Conservation (phyloP, 2,329 filamentous ascomycete genomes). For the Fusarium sp. region DNA sequence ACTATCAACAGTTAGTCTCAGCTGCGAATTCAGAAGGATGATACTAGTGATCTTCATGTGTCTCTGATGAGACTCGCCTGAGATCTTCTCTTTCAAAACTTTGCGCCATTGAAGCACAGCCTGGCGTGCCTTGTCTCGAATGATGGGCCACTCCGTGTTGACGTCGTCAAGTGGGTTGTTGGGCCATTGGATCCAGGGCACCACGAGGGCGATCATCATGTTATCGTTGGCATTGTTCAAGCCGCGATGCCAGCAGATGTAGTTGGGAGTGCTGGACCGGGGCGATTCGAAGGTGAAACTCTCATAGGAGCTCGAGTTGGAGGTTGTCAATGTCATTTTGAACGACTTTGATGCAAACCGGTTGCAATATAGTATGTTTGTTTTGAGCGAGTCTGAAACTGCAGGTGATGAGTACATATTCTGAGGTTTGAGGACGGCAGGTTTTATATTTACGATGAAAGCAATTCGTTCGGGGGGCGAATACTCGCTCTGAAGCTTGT, state of each 20-base stretch:
- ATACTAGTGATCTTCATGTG: slow-evolving; percentile 20
- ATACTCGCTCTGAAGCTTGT: rapidly evolving
- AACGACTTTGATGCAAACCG: neutral
- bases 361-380: neutral
- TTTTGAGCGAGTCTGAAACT: neutral
- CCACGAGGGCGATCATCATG: slow-evolving; percentile 5
- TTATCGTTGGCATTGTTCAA: slow-evolving; percentile 19
- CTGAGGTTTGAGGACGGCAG: too few species aligned
- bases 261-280: neutral
- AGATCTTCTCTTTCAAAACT: neutral
- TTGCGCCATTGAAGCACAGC: slow-evolving; percentile 5
- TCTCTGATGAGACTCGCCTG: slow-evolving; percentile 1
- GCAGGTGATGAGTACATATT: neutral
- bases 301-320: neutral
- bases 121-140: slow-evolving; percentile 6
- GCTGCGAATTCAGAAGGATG: slow-evolving; percentile 18
- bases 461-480: too few species aligned
- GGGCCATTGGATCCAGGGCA: slow-evolving; percentile 33
- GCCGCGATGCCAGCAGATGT: slow-evolving; percentile 12
- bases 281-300: slow-evolving; percentile 24
- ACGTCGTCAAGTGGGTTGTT: slow-evolving; percentile 2
- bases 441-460: neutral
- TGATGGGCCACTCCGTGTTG: neutral
- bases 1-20: slow-evolving; percentile 14
- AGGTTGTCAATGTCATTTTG: neutral